A percentile compares a stretch with the other conserved stretches of the same genome.
Conservation (phyloP, 768 basidiomycete species). For the Boletus reticuloceps region DNA sequence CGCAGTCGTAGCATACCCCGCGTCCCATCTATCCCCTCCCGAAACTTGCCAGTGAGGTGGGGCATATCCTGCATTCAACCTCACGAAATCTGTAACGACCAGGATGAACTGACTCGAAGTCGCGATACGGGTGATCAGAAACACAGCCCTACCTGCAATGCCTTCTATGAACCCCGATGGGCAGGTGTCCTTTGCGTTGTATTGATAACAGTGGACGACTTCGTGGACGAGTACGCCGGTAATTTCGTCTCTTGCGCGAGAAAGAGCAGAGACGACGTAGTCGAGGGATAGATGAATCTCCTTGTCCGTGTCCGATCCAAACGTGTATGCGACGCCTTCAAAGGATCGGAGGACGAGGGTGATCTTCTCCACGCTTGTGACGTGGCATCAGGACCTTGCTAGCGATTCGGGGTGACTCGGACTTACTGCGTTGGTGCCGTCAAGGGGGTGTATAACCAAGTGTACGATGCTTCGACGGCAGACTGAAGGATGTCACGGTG, state of each 20-base stretch:
- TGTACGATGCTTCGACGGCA: constrained; percentile 40
- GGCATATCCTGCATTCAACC: constrained; percentile 51
- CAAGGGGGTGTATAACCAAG: constrained; percentile 43
- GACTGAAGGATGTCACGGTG: constrained; percentile 37
- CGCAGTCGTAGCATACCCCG: constrained; percentile 70
- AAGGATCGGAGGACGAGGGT: constrained; percentile 61
- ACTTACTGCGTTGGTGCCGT: constrained; percentile 49
- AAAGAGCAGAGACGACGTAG: constrained; percentile 47
- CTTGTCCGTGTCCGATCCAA: constrained; percentile 55
- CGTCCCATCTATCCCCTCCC: constrained; percentile 60
- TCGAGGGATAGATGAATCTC: constrained; percentile 73
- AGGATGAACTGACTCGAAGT: not conserved
- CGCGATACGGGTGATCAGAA: not conserved
- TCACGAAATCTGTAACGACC: constrained; percentile 60
- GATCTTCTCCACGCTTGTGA: constrained; percentile 49
- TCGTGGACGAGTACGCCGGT: constrained; percentile 71
- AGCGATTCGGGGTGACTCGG: not conserved
- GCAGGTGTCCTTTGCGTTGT: constrained; percentile 56
- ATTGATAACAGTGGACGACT: constrained; percentile 78
- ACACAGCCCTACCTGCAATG: constrained; percentile 55
- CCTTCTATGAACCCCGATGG: constrained; percentile 78
- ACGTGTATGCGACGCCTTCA: constrained; percentile 70
- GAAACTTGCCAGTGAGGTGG: constrained; percentile 71
- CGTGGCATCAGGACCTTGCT: constrained; percentile 4
- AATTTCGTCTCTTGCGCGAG: constrained; percentile 58